phyloP scores from a whole-genome alignment of 1,284 basidiomycete genomes.

The Sanguinoderma infundibulare region DNA sequence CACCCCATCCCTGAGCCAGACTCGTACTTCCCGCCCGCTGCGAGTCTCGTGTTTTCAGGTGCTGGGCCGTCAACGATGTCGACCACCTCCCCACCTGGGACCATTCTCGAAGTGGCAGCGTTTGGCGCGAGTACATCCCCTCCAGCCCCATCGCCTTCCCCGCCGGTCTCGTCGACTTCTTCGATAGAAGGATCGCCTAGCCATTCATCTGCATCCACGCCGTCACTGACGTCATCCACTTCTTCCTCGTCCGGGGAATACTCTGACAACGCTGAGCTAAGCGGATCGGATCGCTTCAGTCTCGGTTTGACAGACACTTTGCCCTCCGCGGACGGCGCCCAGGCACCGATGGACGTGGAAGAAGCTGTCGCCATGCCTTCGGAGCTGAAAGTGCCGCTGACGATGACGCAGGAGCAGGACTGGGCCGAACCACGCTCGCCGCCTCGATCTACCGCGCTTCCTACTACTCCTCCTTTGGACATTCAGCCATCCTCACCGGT shows the following conservation, averaged over 20 bases:
- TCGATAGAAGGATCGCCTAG: slow-evolving; percentile 22
- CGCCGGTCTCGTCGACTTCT: slow-evolving; percentile 24
- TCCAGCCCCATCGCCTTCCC: slow-evolving; percentile 20
- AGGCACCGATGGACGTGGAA: slow-evolving; percentile 15
- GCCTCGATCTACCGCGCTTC: slow-evolving; percentile 13
- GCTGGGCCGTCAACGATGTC: slow-evolving; percentile 6
- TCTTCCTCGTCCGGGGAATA: slow-evolving; percentile 27
- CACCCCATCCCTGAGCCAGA: slow-evolving; percentile 4
- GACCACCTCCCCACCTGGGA: slow-evolving; percentile 10
- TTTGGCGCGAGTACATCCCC: slow-evolving; percentile 11
- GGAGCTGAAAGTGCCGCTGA: slow-evolving; percentile 1
- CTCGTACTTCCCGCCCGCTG: slow-evolving; percentile 39
- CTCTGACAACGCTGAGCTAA: slow-evolving; percentile 10
- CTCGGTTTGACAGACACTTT: slow-evolving; percentile 2
- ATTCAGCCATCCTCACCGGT: slow-evolving; percentile 17
- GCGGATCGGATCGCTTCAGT: slow-evolving; percentile 12
- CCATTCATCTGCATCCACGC: slow-evolving; percentile 22
- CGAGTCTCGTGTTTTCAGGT: slow-evolving; percentile 7
- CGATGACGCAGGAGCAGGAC: neutral
- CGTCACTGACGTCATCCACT: slow-evolving; percentile 29
- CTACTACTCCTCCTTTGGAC: slow-evolving; percentile 25
- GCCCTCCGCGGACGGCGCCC: slow-evolving; percentile 1
- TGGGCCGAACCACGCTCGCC: slow-evolving; percentile 15
- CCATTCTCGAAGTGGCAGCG: slow-evolving; percentile 7
- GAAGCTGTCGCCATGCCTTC: slow-evolving; percentile 5